Evolutionary conservation across 1,284 basidiomycete genomes (phyloP).

Genomic region (Ganoderma lingzhi): DNA sequence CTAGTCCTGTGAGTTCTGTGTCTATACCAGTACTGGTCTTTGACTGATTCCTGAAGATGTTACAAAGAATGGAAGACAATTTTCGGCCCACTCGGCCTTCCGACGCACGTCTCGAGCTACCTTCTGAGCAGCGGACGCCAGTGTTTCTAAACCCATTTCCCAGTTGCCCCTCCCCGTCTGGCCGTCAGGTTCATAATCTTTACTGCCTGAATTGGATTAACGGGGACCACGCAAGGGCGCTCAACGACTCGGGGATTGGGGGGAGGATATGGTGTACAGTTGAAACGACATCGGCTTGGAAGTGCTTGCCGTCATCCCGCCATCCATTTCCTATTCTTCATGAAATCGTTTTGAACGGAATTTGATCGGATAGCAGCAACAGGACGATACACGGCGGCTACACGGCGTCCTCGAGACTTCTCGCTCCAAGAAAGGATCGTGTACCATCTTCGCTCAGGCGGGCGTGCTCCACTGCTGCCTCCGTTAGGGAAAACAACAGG

Average conservation of each 20-base stretch:
- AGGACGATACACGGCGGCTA: not conserved
- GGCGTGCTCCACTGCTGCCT: not conserved
- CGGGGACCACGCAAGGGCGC: not conserved
- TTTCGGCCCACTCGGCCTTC: not conserved
- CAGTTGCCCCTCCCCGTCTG: not conserved
- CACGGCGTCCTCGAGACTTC: constrained; percentile 3
- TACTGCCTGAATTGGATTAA: not conserved
- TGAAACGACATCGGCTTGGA: not conserved
- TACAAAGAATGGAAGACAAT: not conserved
- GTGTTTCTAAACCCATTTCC: not conserved
- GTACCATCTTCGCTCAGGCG: not conserved
- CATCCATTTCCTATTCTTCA: not conserved
- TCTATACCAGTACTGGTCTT: not conserved
- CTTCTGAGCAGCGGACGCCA: not conserved
- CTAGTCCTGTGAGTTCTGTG: not conserved
- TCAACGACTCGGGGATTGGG: not conserved
- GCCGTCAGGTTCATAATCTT: not conserved
- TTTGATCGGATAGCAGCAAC: not conserved
- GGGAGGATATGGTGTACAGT: not conserved
- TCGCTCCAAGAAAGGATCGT: not conserved
- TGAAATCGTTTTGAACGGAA: not conserved
- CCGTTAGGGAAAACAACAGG: not conserved
- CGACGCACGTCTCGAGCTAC: not conserved
- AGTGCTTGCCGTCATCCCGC: not conserved
- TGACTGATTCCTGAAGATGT: not conserved